Evolutionary conservation across 106 monocot genomes (phyloP), one percentile per base, ranked within the genome.

Genomic region (Amphibolis antarctica): DNA sequence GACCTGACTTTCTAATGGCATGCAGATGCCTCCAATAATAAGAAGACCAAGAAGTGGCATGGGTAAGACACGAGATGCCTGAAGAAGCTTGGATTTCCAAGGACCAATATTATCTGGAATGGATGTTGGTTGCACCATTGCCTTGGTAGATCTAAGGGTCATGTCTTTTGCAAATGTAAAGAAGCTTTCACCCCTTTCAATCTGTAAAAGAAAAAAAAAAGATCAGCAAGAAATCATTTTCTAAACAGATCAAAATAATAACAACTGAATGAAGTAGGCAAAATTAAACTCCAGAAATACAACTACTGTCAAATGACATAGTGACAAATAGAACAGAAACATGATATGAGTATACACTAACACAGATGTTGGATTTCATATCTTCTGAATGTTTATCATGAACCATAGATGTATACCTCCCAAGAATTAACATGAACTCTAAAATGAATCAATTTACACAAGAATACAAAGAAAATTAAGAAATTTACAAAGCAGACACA

Each of bases 41-140:
- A 94, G 66, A 62, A 89, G 65, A 23, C 88, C 81, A 68, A 86
- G 75, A 63, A 94, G 89, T 52, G 93, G 93, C 93, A 94, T 94
- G 12, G 93, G 93, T 69, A 94, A 57, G 23, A 94, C 76, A 21
- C 89, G 86, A 15, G 93, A 89, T 50, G 75, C 85, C 70, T 60
- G 68, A 56, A 94, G 86, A 29, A 94, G 74, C 70, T 83, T 94
- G 10, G 93, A 83, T 74, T 80, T 86, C 81, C 82, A 81, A 53
- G 83, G 83, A 66, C 66, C 93, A 75, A 93, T 80, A 79, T 77
- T 74, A 18, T 75, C 75, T 36, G 81, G 81, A 26, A 79, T 63
- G 36, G 81, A 70, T 65, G 71, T 31, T 42, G 78, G 72, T 74
- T 86, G 81, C 44, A 86, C 73, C 17, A 86, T 66, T 48, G 85